Evolutionary conservation across 2,329 filamentous ascomycete genomes (phyloP).

Genomic region (Colletotrichum shisoi): DNA sequence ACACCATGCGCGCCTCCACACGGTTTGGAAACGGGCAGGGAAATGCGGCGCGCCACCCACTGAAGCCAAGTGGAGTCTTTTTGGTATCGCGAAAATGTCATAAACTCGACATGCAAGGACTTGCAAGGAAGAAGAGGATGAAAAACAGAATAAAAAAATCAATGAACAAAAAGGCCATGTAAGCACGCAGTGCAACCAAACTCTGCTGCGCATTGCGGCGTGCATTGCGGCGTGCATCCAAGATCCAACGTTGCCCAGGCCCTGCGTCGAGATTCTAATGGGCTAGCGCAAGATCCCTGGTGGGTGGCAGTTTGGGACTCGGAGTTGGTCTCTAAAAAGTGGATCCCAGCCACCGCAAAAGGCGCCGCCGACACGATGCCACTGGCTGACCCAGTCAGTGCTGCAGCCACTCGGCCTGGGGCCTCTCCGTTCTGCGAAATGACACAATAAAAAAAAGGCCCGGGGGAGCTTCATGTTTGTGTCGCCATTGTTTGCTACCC

Average conservation of each 20-base stretch:
- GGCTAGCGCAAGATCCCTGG: conserved; percentile 34
- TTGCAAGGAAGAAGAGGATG: background rate
- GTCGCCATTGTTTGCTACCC: conserved; percentile 7
- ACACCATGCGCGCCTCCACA: background rate
- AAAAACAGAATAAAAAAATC: background rate
- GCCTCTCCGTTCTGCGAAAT: conserved; percentile 29
- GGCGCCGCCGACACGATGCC: conserved; percentile 14
- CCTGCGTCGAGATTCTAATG: conserved; percentile 27
- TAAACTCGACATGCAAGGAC: background rate
- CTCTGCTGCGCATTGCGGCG: background rate
- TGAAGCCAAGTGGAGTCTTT: background rate
- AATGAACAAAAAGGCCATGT: background rate
- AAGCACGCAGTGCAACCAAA: background rate
- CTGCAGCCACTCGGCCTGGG: conserved; percentile 19
- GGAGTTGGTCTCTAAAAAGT: conserved; percentile 36
- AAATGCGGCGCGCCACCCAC: conserved; percentile 10
- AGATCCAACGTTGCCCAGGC: conserved; percentile 25
- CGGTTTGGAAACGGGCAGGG: background rate
- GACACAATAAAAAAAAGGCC: conserved; percentile 30
- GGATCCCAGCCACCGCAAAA: background rate
- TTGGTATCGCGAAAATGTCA: conserved; percentile 7
- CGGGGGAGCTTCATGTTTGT: conserved; percentile 18
- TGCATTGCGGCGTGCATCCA: conserved; percentile 13
- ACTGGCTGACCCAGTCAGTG: conserved; percentile 1
- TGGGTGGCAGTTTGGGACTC: background rate